Evolutionary conservation across 78 protist genomes (phyloP).

Genomic region (Dictyostelium purpureum): DNA sequence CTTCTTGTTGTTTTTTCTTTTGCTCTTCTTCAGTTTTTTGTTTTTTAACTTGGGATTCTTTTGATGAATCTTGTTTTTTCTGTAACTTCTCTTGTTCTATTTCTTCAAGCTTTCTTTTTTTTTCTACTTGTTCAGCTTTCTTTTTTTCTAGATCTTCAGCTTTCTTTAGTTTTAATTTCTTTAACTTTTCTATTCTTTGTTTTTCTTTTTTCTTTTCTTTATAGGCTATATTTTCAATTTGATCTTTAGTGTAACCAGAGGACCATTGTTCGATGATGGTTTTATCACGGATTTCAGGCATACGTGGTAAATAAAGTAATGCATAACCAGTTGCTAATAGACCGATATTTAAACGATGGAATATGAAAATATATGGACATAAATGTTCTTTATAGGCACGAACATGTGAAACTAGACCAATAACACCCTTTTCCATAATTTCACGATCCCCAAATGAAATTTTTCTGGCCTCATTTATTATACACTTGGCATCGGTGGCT

Average conservation of each 20-base stretch:
- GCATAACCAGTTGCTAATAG: constrained; percentile 70
- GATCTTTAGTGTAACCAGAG: constrained; percentile 11
- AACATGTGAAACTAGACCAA: constrained; percentile 82
- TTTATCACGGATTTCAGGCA: constrained; percentile 61
- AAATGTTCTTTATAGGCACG: constrained; percentile 92
- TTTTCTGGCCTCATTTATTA: background rate
- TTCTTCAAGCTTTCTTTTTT: background rate
- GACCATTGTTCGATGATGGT: background rate
- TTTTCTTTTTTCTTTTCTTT: constrained; percentile 51
- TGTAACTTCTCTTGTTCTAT: background rate
- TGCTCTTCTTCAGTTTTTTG: background rate
- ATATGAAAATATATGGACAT: constrained; percentile 80
- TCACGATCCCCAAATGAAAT: constrained; percentile 17
- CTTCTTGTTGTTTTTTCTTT: constrained; percentile 15
- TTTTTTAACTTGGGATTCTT: background rate
- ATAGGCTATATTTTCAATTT: constrained; percentile 23
- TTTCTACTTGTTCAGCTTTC: background rate
- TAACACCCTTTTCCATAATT: constrained; percentile 26
- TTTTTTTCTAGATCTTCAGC: background rate
- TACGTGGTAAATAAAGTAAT: constrained; percentile 61
- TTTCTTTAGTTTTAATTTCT: background rate
- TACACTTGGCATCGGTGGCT: background rate
- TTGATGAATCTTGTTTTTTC: background rate
- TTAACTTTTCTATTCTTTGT: constrained; percentile 8
- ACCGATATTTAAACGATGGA: constrained; percentile 63